phyloP scores from a whole-genome alignment of 2,329 filamentous ascomycete genomes.

The Nigrospora sphaerica region DNA sequence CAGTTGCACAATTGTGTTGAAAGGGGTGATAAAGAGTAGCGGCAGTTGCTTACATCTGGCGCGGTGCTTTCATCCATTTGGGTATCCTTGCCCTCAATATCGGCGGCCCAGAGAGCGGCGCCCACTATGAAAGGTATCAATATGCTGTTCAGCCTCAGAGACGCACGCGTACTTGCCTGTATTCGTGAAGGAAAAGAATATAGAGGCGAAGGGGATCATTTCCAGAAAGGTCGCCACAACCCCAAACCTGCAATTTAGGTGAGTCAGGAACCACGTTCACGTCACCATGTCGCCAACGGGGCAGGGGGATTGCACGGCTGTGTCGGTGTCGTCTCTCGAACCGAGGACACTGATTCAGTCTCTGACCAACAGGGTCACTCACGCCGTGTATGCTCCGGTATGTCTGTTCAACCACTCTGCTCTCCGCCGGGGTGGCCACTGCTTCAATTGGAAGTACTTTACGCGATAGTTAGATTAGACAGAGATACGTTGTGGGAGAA shows the following conservation, averaged over 20 bases:
- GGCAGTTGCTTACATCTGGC: constrained; percentile 19
- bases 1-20: no score
- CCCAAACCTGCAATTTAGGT: constrained; percentile 51
- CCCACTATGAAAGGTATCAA: constrained; percentile 49
- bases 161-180: constrained; percentile 41
- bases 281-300: neutral
- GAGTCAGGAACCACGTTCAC: neutral
- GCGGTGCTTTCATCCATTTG: constrained; percentile 43
- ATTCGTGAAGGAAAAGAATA: constrained; percentile 86
- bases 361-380: constrained; percentile 24
- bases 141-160: neutral
- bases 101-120: constrained; percentile 89
- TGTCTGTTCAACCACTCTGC: constrained; percentile 64
- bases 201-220: constrained; percentile 74
- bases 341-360: no score
- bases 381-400: constrained; percentile 75
- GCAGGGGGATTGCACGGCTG: no score
- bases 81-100: constrained; percentile 58
- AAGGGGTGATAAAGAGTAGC: no score
- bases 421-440: constrained; percentile 61
- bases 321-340: no score
- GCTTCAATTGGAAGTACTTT: constrained; percentile 88
- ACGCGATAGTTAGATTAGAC: constrained; percentile 39
- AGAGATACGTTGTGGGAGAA: constrained; percentile 2
- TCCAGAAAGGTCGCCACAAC: constrained; percentile 72